Conservation (phyloP, 345 rosid genomes). For the Bruguiera gymnorhiza region DNA sequence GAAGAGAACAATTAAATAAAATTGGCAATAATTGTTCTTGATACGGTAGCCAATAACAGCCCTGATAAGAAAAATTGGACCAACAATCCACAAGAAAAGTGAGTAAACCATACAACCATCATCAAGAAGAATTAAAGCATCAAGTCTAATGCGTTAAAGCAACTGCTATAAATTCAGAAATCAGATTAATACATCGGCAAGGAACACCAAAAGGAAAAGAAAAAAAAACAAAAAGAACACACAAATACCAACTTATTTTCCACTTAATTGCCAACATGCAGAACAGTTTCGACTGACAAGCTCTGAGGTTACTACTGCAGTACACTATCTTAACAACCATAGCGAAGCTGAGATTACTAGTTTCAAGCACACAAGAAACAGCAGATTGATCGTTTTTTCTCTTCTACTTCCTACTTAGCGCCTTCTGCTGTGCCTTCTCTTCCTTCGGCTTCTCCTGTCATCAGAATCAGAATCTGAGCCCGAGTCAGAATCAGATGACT, state of each 20-base stretch:
- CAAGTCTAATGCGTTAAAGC: conserved; percentile 1
- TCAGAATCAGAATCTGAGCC: conserved; percentile 74
- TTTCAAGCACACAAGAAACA: neutral
- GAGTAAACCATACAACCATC: no score
- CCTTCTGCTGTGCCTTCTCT: conserved; percentile 61
- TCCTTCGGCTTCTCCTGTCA: conserved; percentile 54
- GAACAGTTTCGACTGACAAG: no score
- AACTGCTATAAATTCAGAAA: neutral
- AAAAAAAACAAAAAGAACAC: neutral
- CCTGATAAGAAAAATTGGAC: no score
- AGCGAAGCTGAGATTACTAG: neutral
- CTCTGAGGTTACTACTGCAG: no score
- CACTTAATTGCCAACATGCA: neutral
- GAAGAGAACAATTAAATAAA: no score
- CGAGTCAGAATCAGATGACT: conserved; percentile 67
- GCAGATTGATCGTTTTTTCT: neutral
- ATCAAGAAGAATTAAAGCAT: no score
- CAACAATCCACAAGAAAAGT: no score
- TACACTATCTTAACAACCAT: no score
- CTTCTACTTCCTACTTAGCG: conserved; percentile 14
- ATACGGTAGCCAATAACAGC: no score
- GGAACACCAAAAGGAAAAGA: neutral
- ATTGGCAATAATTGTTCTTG: no score
- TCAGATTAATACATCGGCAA: conserved; percentile 11
- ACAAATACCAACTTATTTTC: conserved; percentile 13